Evolutionary conservation across 129 eudicot genomes (phyloP), one percentile per base, ranked within the genome.

Genomic region (Lonicera japonica): DNA sequence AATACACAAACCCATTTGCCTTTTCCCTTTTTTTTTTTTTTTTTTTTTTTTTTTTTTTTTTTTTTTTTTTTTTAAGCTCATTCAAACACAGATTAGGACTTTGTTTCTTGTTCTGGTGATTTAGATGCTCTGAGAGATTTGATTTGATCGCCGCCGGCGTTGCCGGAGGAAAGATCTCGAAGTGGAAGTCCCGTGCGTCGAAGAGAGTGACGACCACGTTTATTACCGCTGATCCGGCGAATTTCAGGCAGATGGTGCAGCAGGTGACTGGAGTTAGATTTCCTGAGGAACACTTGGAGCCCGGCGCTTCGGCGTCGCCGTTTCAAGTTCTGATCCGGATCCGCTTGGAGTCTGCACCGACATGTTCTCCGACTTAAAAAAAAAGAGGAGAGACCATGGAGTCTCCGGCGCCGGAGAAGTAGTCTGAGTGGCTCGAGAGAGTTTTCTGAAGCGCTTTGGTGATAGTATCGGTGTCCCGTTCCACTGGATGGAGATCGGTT

Each of bases 221-320:
- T 50, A 87, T 92, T 8, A 73, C 82, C 5, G 88, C 96, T 2
- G 98, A 92, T 60, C 82, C 95, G 14, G 84, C 80, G 12, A 82
- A 87, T 57, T 92, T 92, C 57, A 47, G 95, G 61, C 95, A 79
- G 72, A 82, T 92, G 90, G 98, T 92, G 39, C 98, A 92, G 86
- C 81, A 92, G 60, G 90, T 92, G 15, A 92, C 98, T 16, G 98
- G 98, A 4, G 74, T 72, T 13, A 74, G 75, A 25, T 34, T 80
- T 7, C 58, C 76, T 11, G 25, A 55, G 61, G 75, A 74, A 0
- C 83, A 67, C n/a, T n/a, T n/a, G n/a, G n/a, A n/a, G n/a, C n/a
- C n/a, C n/a, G n/a, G n/a, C n/a, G 83, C 64, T 34, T 76, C 25
- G 80, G 70, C 8, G 45, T 70, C 12, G 70, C 96, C 3, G 85